phyloP scores from a whole-genome alignment of 2,329 filamentous ascomycete genomes.

The Colletotrichum graminicola region DNA sequence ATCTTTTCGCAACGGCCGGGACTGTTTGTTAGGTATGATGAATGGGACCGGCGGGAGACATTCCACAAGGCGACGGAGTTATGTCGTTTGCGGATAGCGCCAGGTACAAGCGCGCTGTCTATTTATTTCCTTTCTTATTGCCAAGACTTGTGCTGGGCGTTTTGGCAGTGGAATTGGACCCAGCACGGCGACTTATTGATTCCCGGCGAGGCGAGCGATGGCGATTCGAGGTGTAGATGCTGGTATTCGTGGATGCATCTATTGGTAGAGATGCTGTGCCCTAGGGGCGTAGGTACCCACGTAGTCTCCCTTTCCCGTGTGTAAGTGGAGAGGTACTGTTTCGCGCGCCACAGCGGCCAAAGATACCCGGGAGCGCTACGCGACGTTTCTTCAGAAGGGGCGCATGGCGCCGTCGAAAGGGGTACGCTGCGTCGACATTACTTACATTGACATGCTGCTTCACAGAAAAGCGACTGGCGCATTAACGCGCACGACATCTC shows the following conservation, averaged over 20 bases:
- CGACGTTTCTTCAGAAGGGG: conserved; percentile 13
- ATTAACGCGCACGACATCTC: conserved; percentile 29
- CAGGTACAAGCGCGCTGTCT: conserved; percentile 26
- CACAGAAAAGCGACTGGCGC: not conserved
- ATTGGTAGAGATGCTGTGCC: too few species aligned
- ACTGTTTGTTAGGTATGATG: not conserved
- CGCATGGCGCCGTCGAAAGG: not conserved
- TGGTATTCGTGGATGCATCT: too few species aligned
- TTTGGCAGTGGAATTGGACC: not conserved
- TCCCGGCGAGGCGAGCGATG: not conserved
- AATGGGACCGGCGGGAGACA: conserved; percentile 2
- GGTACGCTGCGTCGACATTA: too few species aligned
- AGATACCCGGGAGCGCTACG: not conserved
- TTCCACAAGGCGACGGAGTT: conserved; percentile 9
- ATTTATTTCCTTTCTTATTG: not conserved
- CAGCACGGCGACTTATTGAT: too few species aligned
- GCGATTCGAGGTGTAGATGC: not conserved
- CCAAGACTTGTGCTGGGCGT: not conserved
- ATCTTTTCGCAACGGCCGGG: not conserved
- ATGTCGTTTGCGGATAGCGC: conserved; percentile 22
- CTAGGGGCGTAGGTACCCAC: too few species aligned
- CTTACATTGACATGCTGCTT: not conserved
- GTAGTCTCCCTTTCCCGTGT: too few species aligned
- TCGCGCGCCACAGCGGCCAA: not conserved
- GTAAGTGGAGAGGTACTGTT: too few species aligned